These are phyloP conservation scores for Neurospora hispaniola DNA, from an alignment of 495 filamentous ascomycete species.

Conservation along the genomic window DNA sequence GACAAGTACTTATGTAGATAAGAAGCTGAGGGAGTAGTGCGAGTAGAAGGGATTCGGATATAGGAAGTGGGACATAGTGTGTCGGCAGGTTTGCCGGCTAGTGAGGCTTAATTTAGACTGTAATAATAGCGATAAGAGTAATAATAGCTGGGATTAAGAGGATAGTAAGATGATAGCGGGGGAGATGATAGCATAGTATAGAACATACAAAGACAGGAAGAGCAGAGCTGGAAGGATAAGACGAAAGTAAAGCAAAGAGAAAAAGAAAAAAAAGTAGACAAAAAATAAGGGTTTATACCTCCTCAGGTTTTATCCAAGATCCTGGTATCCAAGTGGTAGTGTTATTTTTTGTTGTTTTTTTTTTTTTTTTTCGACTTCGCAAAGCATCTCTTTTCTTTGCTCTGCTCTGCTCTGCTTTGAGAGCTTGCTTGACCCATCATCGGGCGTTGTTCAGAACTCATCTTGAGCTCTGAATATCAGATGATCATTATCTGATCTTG, in stretches of 20 bases:
- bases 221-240: background rate
- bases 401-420: background rate
- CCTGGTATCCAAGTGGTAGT: background rate
- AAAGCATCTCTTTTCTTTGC: background rate
- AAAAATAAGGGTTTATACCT: background rate
- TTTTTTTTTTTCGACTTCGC: background rate
- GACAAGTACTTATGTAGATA: too few relatives aligned
- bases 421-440: background rate
- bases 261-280: background rate
- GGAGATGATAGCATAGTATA: background rate
- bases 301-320: background rate
- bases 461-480: background rate
- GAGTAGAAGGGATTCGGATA: too few relatives aligned
- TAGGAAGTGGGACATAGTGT: conserved; percentile 4
- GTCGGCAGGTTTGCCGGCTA: conserved; percentile 26
- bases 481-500: background rate
- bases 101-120: conserved; percentile 28
- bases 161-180: background rate
- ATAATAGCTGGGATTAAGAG: too few relatives aligned
- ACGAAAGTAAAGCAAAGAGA: background rate
- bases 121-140: conserved; percentile 1
- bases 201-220: background rate
- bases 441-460: background rate
- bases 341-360: background rate
- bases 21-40: too few relatives aligned